A percentile compares a stretch with the other conserved stretches of the same genome.
Evolutionary conservation across 31 red algal species (phyloP).

Genomic region (Odonthalia washingtoniensis): DNA sequence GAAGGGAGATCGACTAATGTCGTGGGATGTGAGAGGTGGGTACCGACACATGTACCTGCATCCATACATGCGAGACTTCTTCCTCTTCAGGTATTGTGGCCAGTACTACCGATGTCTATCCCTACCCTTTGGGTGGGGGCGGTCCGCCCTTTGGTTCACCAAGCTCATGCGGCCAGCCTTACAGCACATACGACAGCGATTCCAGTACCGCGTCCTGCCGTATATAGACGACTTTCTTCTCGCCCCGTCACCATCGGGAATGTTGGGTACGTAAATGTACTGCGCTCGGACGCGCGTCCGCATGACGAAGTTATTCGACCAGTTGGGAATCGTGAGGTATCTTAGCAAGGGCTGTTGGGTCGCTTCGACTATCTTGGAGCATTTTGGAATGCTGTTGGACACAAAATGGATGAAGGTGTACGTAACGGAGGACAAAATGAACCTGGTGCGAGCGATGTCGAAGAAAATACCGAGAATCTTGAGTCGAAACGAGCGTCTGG

Average conservation of each 20-base stretch:
- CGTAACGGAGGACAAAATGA: not conserved
- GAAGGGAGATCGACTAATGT: constrained; percentile 31
- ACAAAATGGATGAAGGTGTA: constrained; percentile 20
- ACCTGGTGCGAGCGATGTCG: not conserved
- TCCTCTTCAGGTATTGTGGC: constrained; percentile 18
- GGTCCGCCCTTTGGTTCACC: constrained; percentile 20
- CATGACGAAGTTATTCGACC: constrained; percentile 3
- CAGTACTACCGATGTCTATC: constrained; percentile 17
- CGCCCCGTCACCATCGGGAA: not conserved
- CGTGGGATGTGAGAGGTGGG: constrained; percentile 26
- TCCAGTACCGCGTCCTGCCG: too few relatives aligned
- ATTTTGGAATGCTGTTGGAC: constrained; percentile 20
- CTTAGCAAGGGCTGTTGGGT: constrained; percentile 16
- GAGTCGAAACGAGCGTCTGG: not conserved
- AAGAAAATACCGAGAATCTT: not conserved
- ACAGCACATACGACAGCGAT: not conserved
- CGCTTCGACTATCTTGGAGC: not conserved
- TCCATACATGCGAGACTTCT: constrained; percentile 22
- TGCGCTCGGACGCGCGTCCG: not conserved
- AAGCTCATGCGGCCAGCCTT: constrained; percentile 19
- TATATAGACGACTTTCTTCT: constrained; percentile 45
- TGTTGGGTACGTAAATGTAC: not conserved
- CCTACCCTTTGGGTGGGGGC: constrained; percentile 27
- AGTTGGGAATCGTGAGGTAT: not conserved
- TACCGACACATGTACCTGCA: too few relatives aligned